Evolutionary conservation across 2,329 filamentous ascomycete species (phyloP).

Genomic region (Teratosphaeria epicoccoides): DNA sequence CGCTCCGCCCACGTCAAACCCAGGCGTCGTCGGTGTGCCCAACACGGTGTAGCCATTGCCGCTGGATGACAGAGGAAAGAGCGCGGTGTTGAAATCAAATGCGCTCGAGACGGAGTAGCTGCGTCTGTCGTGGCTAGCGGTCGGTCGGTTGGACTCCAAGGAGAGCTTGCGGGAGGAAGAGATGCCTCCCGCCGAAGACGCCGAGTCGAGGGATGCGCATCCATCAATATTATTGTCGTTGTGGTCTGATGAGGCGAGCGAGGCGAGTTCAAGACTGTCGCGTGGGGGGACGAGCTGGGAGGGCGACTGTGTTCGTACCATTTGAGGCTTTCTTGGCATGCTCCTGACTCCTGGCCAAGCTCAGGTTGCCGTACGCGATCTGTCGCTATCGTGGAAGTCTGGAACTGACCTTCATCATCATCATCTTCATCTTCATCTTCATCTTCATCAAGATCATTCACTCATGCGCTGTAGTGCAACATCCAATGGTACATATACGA

Average conservation of each 20-base stretch:
- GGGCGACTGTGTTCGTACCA: background rate
- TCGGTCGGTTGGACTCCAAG: slow-evolving; percentile 48
- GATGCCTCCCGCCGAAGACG: slow-evolving; percentile 59
- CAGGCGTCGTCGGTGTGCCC: slow-evolving; percentile 57
- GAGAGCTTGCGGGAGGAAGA: slow-evolving; percentile 89
- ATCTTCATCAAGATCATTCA: background rate
- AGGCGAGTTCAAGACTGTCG: slow-evolving; percentile 94
- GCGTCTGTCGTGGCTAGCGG: slow-evolving; percentile 43
- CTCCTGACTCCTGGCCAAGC: too few species aligned
- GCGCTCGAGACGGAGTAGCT: slow-evolving; percentile 85
- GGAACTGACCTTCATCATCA: background rate
- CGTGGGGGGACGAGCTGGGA: slow-evolving; percentile 40
- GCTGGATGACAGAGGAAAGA: slow-evolving; percentile 83
- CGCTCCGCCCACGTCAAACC: slow-evolving; percentile 33
- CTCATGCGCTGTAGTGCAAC: background rate
- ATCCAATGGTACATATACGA: background rate
- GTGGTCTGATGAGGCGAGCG: slow-evolving; percentile 66
- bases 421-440: background rate
- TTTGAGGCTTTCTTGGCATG: background rate
- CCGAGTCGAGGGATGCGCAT: slow-evolving; percentile 53
- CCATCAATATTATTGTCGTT: slow-evolving; percentile 39
- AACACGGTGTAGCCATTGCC: slow-evolving; percentile 71
- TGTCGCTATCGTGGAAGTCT: background rate
- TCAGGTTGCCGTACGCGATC: background rate
- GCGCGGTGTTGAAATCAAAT: slow-evolving; percentile 87